Base-by-base conservation (phyloP, 2,329 filamentous ascomycete genomes). In the Aspergillus texensis region DNA sequence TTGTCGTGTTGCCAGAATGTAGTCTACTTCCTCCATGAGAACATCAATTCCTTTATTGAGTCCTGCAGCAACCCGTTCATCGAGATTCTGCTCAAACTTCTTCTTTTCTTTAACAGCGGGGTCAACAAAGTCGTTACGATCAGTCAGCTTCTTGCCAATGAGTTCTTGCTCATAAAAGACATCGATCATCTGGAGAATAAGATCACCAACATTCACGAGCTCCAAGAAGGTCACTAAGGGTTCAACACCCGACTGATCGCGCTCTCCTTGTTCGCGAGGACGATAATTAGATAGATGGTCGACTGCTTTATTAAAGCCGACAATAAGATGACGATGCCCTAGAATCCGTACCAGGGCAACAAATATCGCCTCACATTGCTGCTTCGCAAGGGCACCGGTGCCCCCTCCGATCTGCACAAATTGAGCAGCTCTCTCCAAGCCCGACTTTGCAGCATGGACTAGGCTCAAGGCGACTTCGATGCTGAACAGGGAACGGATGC, bases 151-250 rank as follows among this genome's bases (percentile, higher is more conserved):
- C 16, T 91, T 87, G 0, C 88, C 86, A 6, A 93, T 88, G 32
- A 99, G 86, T 80, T 99, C 95, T 79, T 98, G 95, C 75, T 96
- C 91, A 79, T 96, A 99, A 76, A 99, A 99, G 39, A 99, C 93
- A 75, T 99, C 95, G 63, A 99, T 88, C 95, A 99, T 99, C 77
- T 99, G 95, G 64, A 96, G 93, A 71, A 99, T 99, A 62, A 99
- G 84, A 76, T 99, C 95, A 63, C 95, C 95, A 0, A 99, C 94
- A 74, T 99, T 99, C 76, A 99, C 95, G 32, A 99, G 86, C 79
- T 99, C 95, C 65, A 99, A 88, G 72, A 99, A 99, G 0, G 92
- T 97, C 53, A 97, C 93, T 4, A 99, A 85, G 2, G 95, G 95
- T 60, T 93, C 93, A 9, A 97, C 94, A 0, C 91, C 92, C 12